phyloP scores from a whole-genome alignment of 257 asterid genomes.

The Mentha longifolia region DNA sequence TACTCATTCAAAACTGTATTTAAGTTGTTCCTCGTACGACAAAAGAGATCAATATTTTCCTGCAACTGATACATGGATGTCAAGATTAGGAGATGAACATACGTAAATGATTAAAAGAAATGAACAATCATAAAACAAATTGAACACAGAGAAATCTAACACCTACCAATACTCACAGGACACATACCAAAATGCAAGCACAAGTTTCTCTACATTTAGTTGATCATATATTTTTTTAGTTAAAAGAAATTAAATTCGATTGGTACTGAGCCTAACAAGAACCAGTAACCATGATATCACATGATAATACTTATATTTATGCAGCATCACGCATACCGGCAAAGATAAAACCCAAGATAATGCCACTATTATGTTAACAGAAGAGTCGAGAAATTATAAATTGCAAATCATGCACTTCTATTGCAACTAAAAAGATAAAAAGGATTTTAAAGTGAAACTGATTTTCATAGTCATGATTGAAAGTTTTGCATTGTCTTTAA shows the following conservation, averaged over 20 bases:
- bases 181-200: constrained; percentile 21
- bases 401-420: not conserved
- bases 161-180: constrained; percentile 4
- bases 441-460: not conserved
- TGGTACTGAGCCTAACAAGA: constrained; percentile 12
- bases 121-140: not conserved
- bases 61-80: constrained; percentile 67
- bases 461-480: constrained; percentile 8
- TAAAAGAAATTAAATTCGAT: constrained; percentile 22
- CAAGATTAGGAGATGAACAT: constrained; percentile 42
- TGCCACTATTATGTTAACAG: not conserved
- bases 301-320: not conserved
- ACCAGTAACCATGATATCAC: constrained; percentile 7
- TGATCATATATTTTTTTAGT: not conserved
- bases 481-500: not conserved
- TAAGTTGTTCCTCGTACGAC: constrained; percentile 69
- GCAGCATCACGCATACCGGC: constrained; percentile 15
- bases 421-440: constrained; percentile 10
- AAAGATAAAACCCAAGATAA: not conserved
- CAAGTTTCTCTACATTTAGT: constrained; percentile 20
- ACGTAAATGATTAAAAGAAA: constrained; percentile 18
- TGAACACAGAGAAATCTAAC: constrained; percentile 5
- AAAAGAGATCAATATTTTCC: constrained; percentile 76
- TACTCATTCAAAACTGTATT: constrained; percentile 68
- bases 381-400: not conserved